Conservation (phyloP, 768 basidiomycete genomes). For the Paxillus ammoniavirescens region DNA sequence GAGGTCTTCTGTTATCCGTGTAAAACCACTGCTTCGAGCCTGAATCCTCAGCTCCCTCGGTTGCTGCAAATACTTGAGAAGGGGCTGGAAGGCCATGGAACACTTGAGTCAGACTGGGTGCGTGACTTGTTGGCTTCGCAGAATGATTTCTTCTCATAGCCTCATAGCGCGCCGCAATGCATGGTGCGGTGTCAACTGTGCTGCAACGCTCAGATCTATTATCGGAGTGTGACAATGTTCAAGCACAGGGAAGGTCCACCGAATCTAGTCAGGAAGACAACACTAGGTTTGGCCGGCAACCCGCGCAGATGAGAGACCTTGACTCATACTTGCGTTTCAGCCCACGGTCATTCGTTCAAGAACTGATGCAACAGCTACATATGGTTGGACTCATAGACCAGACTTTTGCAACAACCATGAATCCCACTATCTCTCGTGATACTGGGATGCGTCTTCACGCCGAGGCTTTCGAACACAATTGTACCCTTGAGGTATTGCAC, state of each 20-base stretch:
- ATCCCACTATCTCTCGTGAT: constrained; percentile 51
- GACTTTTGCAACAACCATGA: constrained; percentile 47
- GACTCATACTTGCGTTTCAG: constrained; percentile 19
- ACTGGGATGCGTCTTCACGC: constrained; percentile 45
- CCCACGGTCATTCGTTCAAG: constrained; percentile 23
- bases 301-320: not conserved
- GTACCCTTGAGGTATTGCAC: constrained; percentile 53
- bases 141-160: constrained; percentile 9
- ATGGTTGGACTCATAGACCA: constrained; percentile 54
- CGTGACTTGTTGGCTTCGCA: constrained; percentile 15
- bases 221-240: constrained; percentile 49
- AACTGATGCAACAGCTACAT: constrained; percentile 50
- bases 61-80: constrained; percentile 57
- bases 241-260: constrained; percentile 31
- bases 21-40: constrained; percentile 2
- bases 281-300: constrained; percentile 9
- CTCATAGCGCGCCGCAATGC: constrained; percentile 40
- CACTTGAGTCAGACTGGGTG: constrained; percentile 59
- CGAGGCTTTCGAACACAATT: constrained; percentile 62
- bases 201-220: constrained; percentile 55
- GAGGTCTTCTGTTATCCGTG: constrained; percentile 24
- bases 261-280: constrained; percentile 24
- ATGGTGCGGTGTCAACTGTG: constrained; percentile 47
- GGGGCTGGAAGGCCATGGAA: constrained; percentile 45
- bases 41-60: constrained; percentile 51